Percentiles rank a stretch among this genome's conserved stretches.
Conservation (phyloP, 2,329 filamentous ascomycete species). For the Sporothrix pseudoabietina region DNA sequence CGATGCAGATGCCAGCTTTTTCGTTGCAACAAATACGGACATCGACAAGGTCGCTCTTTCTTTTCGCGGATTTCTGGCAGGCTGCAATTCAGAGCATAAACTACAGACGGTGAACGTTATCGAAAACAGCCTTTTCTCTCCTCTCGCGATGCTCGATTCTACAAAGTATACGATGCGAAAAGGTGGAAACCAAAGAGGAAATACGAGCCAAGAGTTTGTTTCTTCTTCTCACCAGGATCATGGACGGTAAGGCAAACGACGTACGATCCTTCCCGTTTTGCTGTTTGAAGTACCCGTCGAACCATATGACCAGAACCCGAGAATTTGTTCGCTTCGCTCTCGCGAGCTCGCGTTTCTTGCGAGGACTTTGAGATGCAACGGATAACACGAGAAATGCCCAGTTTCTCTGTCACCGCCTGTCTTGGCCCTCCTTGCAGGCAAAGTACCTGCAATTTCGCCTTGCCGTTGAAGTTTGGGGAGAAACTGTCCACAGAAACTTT, state of each 20-base stretch:
- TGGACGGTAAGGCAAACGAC: not conserved
- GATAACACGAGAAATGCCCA: not conserved
- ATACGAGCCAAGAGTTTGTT: not conserved
- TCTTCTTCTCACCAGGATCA: not conserved
- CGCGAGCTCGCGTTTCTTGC: not conserved
- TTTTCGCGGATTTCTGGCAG: not conserved
- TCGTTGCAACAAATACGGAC: not conserved
- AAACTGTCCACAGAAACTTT: not conserved
- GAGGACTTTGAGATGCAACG: not conserved
- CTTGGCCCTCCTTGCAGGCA: constrained; percentile 1
- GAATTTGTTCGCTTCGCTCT: not conserved
- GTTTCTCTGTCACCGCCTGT: constrained; percentile 5
- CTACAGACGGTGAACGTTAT: not conserved
- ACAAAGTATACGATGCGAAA: not conserved
- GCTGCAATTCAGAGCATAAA: not conserved
- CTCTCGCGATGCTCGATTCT: not conserved
- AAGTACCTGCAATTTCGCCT: not conserved
- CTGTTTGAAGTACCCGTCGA: constrained; percentile 1
- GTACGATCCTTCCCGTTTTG: constrained; percentile 8
- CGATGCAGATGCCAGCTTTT: not conserved
- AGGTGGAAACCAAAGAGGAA: not conserved
- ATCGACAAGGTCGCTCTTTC: not conserved
- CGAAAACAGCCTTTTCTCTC: not conserved
- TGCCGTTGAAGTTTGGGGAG: not conserved
- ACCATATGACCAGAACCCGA: not conserved